These are phyloP conservation scores for Botryococcus braunii DNA, from an alignment of 163 green algal species.

Conservation along the genomic window DNA sequence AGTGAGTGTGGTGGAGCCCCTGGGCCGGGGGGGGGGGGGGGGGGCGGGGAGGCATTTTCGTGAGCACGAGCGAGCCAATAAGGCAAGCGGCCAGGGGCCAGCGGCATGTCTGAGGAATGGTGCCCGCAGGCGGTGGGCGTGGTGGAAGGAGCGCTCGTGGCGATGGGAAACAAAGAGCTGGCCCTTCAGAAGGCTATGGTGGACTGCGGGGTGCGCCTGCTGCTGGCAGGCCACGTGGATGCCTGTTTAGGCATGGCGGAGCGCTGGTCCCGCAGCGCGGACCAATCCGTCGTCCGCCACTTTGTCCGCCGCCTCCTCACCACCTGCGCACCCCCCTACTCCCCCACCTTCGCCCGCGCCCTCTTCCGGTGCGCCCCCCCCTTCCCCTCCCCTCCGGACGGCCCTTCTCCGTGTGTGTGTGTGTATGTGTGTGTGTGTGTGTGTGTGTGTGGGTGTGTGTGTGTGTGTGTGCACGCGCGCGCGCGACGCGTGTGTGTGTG, in stretches of 20 bases:
- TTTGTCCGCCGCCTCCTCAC: conserved; percentile 48
- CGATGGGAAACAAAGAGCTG: conserved; percentile 32
- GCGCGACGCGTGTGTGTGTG: too few relatives aligned
- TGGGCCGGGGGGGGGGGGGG: too few relatives aligned
- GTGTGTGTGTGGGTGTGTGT: too few relatives aligned
- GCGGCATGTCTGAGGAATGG: too few relatives aligned
- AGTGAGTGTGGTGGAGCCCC: too few relatives aligned
- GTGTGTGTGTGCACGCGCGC: too few relatives aligned
- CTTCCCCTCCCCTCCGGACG: too few relatives aligned
- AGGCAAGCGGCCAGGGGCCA: too few relatives aligned
- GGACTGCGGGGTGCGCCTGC: conserved; percentile 21
- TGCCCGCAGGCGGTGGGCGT: conserved; percentile 23
- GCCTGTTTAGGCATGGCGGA: conserved; percentile 8
- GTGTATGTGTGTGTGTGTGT: too few relatives aligned
- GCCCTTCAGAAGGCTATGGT: conserved; percentile 29
- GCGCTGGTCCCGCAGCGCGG: conserved; percentile 37
- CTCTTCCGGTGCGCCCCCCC: conserved; percentile 43
- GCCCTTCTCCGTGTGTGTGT: too few relatives aligned
- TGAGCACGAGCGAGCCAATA: too few relatives aligned
- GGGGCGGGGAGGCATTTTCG: too few relatives aligned
- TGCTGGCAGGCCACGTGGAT: conserved; percentile 11
- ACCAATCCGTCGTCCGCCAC: conserved; percentile 51
- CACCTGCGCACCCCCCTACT: conserved; percentile 48
- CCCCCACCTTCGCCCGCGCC: conserved; percentile 27
- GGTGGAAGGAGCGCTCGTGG: conserved; percentile 24